phyloP scores from a whole-genome alignment of 768 basidiomycete species.

The Hysterangium stoloniferum region DNA sequence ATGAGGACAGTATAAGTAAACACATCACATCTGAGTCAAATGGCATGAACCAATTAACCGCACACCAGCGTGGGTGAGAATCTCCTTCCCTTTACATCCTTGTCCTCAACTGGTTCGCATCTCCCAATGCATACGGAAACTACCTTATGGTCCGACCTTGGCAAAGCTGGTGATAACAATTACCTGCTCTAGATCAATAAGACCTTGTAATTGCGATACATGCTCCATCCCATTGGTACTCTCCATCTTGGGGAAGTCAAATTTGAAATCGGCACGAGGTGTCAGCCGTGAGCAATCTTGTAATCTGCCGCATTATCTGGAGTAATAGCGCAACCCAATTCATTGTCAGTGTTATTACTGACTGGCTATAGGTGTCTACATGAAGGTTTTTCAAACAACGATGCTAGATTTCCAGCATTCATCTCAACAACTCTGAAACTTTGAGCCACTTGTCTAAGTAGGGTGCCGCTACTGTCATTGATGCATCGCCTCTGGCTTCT shows the following conservation, averaged over 20 bases:
- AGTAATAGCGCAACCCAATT: constrained; percentile 87
- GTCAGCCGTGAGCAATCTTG: constrained; percentile 85
- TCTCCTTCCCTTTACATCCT: constrained; percentile 91
- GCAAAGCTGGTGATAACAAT: constrained; percentile 94
- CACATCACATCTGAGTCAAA: not conserved
- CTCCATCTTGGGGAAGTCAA: constrained; percentile 87
- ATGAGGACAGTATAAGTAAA: constrained; percentile 14
- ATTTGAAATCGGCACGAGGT: constrained; percentile 97
- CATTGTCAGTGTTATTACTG: no score
- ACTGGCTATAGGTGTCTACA: no score
- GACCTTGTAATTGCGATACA: constrained; percentile 70
- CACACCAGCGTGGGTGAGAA: constrained; percentile 84
- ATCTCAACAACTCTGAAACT: no score
- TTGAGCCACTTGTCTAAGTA: no score
- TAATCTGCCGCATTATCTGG: constrained; percentile 95
- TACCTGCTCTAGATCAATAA: constrained; percentile 94
- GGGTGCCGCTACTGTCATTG: no score
- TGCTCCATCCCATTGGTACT: constrained; percentile 59
- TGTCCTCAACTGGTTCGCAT: constrained; percentile 98
- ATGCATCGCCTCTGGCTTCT: constrained; percentile 83
- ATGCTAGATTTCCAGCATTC: no score
- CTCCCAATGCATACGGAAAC: constrained; percentile 97
- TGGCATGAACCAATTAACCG: constrained; percentile 77
- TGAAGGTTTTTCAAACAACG: no score
- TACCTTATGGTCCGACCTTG: constrained; percentile 98